Evolutionary conservation across 2,329 filamentous ascomycete genomes (phyloP), one percentile per base, ranked within the genome.

Genomic region (Fusarium piperis): DNA sequence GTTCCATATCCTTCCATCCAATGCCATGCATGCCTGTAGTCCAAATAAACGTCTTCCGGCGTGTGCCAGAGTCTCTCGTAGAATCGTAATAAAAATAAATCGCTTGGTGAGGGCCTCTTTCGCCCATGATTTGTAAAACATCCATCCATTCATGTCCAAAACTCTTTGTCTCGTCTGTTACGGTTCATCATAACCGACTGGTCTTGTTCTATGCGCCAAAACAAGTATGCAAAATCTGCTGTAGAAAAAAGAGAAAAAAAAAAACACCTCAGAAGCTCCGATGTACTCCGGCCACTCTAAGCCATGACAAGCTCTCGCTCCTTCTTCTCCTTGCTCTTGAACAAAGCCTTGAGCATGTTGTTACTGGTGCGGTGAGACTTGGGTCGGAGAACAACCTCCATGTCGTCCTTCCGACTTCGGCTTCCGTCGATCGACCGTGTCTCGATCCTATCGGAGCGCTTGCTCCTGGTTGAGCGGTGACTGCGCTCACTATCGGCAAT

Each of bases 301-400:
- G 78, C 79, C 36, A 78, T 62, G 46, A 80, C 78, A 41, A 79
- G 63, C 32, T 78, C 78, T 53, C 79, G 79, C 62, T 82, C 81
- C 38, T 74, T 77, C 65, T 84, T 83, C 78, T 86, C 87, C 80
- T 87, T 89, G 80, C 83, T 86, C 82, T 86, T 88, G 76, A 90
- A 90, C 64, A 90, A 71, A 3, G 83, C 80, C 81, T 89, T 90
- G 69, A 90, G 83, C 87, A 90, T 87, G 75, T 85, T 89, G 41
- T 76, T 79, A 59, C 78, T 77, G 74, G 83, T 85, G 67, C 82
- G 81, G 72, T 86, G 83, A 68, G 82, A 83, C 77, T 85, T 87
- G 11, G 85, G 83, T 41, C 84, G 79, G n/a, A 87, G 69, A 3
- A 84, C 82, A 32, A 81, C 61, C n/a, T 83, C 81, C 53, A 82